A percentile compares a stretch with the other conserved stretches of the same genome.
These are phyloP conservation scores for Leishmania gerbilli DNA, from an alignment of 208 protist genomes.

Conservation along the genomic window DNA sequence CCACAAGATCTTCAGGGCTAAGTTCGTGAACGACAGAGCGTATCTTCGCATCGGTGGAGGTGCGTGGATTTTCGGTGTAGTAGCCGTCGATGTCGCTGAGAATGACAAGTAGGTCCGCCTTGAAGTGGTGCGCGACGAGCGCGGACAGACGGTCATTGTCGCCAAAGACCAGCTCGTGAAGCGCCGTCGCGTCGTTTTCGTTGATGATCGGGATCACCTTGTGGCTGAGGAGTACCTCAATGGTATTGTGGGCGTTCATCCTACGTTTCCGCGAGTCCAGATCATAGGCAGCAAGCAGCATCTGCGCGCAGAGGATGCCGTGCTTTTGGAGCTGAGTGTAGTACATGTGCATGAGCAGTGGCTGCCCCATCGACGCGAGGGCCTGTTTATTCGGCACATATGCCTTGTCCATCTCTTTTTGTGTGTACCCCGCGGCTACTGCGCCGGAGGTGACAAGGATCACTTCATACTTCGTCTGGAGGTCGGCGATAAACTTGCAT, in stretches of 20 bases:
- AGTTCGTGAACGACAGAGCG: slow-evolving; percentile 28
- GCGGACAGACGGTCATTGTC: slow-evolving; percentile 72
- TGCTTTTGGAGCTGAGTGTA: slow-evolving; percentile 68
- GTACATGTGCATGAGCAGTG: slow-evolving; percentile 42
- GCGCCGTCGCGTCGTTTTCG: slow-evolving; percentile 40
- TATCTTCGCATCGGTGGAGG: slow-evolving; percentile 31
- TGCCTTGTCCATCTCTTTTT: slow-evolving; percentile 50
- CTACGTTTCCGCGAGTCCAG: slow-evolving; percentile 61
- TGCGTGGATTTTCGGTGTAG: slow-evolving; percentile 52
- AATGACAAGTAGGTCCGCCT: slow-evolving; percentile 71
- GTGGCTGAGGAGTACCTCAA: slow-evolving; percentile 43
- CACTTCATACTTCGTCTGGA: slow-evolving; percentile 60
- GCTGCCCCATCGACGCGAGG: slow-evolving; percentile 25
- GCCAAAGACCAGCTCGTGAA: slow-evolving; percentile 47
- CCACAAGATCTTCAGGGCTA: slow-evolving; percentile 18
- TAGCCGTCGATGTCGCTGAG: slow-evolving; percentile 91
- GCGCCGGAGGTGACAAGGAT: slow-evolving; percentile 79
- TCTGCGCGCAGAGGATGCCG: slow-evolving; percentile 45
- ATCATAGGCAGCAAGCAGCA: slow-evolving; percentile 65
- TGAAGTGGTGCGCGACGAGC: slow-evolving; percentile 64
- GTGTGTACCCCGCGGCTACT: slow-evolving; percentile 60
- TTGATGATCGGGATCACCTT: slow-evolving; percentile 65
- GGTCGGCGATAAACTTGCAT: slow-evolving; percentile 56
- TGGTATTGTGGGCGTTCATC: slow-evolving; percentile 53
- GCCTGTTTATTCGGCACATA: slow-evolving; percentile 30